These are phyloP conservation scores for Haberlea rhodopensis DNA, from an alignment of 257 asterid genomes.

Conservation along the genomic window DNA sequence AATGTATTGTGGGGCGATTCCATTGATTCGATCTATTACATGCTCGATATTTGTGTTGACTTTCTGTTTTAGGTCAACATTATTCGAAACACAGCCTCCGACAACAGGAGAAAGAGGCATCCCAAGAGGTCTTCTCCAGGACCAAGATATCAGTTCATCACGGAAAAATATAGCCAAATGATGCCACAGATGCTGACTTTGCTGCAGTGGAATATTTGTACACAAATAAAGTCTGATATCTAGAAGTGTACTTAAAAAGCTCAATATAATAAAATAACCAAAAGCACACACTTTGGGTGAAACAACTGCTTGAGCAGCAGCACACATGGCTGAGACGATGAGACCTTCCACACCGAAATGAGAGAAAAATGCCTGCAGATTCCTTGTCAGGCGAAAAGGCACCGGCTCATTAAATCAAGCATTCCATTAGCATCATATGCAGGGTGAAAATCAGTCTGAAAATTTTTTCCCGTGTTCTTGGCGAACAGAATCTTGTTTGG, in stretches of 20 bases:
- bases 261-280: not conserved
- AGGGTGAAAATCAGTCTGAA: too few species aligned
- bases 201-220: slow-evolving; percentile 50
- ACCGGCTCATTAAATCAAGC: slow-evolving; percentile 97
- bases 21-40: slow-evolving; percentile 71
- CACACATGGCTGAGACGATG: too few species aligned
- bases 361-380: too few species aligned
- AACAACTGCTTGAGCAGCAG: too few species aligned
- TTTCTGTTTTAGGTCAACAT: slow-evolving; percentile 82
- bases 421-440: slow-evolving; percentile 86
- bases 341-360: too few species aligned
- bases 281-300: too few species aligned
- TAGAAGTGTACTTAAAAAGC: slow-evolving; percentile 13
- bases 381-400: slow-evolving; percentile 92
- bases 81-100: slow-evolving; percentile 63
- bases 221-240: slow-evolving; percentile 5
- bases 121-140: too few species aligned
- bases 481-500: too few species aligned
- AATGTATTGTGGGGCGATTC: slow-evolving; percentile 78
- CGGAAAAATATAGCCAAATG: too few species aligned
- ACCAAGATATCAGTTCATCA: too few species aligned
- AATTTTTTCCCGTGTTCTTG: too few species aligned
- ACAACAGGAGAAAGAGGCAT: slow-evolving; percentile 69
- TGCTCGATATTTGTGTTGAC: slow-evolving; percentile 73
- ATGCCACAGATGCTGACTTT: too few species aligned